Evolutionary conservation across 2,329 filamentous ascomycete species (phyloP), one percentile per base, ranked within the genome.

Genomic region (Chaetoscypha palmicola): DNA sequence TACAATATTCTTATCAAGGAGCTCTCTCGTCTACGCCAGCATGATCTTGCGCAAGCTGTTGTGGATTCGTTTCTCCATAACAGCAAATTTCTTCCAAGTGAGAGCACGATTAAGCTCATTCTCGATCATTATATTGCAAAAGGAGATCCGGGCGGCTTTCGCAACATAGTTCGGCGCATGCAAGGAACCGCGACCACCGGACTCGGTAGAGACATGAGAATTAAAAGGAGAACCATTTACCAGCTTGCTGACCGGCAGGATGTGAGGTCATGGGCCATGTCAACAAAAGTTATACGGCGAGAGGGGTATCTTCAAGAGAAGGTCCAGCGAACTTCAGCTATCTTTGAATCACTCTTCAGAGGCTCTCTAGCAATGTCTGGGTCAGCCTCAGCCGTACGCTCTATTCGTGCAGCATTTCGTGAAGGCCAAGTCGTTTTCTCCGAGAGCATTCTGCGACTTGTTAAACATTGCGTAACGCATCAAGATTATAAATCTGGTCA

Each of bases 1-100:
- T 87, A 81, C 66, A 89, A 89, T 57, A 72, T 73, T 10, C 69
- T 92, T 20, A 72, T 91, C 2, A 61, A 75, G n/a, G 75, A 76
- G n/a, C 79, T 91, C 39, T 70, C 74, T 41, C 67, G 69, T 23
- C 59, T 72, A 4, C 66, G 70, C 21, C 65, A 72, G 41, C 66
- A 71, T 43, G 63, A 66, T 28, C 64, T 82, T 14, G 70, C 74
- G 3, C 67, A 77, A 28, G 55, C 67, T n/a, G 67, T 82, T 23
- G 66, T 77, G 16, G 62, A 74, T 38, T 72, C 69, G 0, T 73
- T 77, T 41, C 62, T 76, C 32, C 51, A 67, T 31, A 53, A 64
- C 8, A 72, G 50, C 31, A 47, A 38, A 24, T 50, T 60, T 28
- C 53, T 40, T 34, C 56, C 59, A 4, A 59, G 45, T 30, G 41